Conservation (phyloP, 2,329 filamentous ascomycete genomes). For the Epichloe aotearoae region DNA sequence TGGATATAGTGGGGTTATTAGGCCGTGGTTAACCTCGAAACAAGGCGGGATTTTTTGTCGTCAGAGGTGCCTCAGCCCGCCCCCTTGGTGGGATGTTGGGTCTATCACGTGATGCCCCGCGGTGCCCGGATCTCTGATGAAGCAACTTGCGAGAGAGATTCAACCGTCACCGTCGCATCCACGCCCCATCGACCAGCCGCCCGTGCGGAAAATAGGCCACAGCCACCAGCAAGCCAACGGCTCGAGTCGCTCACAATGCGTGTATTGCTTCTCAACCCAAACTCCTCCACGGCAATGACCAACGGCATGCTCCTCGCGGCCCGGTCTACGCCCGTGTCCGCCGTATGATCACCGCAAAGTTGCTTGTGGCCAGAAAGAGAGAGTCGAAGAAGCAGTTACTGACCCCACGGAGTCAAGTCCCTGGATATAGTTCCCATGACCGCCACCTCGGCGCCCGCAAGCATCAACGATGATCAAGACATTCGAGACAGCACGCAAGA, state of each 20-base stretch:
- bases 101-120: slow-evolving; percentile 26
- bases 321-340: slow-evolving; percentile 14
- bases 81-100: not conserved
- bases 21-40: not conserved
- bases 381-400: not conserved
- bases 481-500: slow-evolving; percentile 48
- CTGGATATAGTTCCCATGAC: slow-evolving; percentile 51
- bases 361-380: not conserved
- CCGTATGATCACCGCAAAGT: slow-evolving; percentile 8
- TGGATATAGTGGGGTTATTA: slow-evolving; percentile 17
- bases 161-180: too few species aligned
- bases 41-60: too few species aligned
- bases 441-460: slow-evolving; percentile 51
- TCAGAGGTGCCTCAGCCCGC: too few species aligned
- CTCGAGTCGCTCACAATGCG: slow-evolving; percentile 1
- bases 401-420: slow-evolving; percentile 31
- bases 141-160: too few species aligned
- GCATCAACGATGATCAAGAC: slow-evolving; percentile 66
- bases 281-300: slow-evolving; percentile 64
- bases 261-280: slow-evolving; percentile 67
- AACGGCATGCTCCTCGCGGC: slow-evolving; percentile 35
- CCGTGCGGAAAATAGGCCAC: too few species aligned
- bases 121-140: not conserved
- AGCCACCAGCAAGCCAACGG: too few species aligned
- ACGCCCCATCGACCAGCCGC: too few species aligned